Evolutionary conservation across 2,329 filamentous ascomycete species (phyloP).

Genomic region (Zasmidium cellare): DNA sequence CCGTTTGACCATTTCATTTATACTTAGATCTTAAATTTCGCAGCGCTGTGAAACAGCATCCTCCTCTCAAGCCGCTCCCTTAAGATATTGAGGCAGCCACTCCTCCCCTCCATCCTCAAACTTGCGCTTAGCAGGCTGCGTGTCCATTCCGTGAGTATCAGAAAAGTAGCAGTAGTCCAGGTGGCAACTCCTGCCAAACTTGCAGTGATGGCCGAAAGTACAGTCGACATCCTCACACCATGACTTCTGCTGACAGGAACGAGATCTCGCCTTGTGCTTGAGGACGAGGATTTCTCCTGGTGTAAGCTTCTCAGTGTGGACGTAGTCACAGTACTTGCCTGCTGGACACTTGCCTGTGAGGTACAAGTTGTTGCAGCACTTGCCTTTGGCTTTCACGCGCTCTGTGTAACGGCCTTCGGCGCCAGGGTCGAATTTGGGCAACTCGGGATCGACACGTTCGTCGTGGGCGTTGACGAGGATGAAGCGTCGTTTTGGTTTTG

Average conservation of each 20-base stretch:
- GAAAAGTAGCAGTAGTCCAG: slow-evolving; percentile 42
- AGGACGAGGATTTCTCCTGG: slow-evolving; percentile 41
- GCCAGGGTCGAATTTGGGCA: slow-evolving; percentile 33
- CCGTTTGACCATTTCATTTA: neutral
- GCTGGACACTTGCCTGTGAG: slow-evolving; percentile 40
- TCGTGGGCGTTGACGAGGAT: slow-evolving; percentile 45
- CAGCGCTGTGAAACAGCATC: neutral
- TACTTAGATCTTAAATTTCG: neutral
- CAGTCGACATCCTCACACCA: slow-evolving; percentile 44
- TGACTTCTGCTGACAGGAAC: slow-evolving; percentile 38
- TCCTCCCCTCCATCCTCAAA: slow-evolving; percentile 34
- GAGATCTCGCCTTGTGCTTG: slow-evolving; percentile 43
- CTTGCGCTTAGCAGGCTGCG: slow-evolving; percentile 28
- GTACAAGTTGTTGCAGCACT: slow-evolving; percentile 41
- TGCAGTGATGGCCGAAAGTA: slow-evolving; percentile 45
- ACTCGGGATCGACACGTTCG: slow-evolving; percentile 43
- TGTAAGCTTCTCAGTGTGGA: slow-evolving; percentile 42
- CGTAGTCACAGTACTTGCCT: slow-evolving; percentile 44
- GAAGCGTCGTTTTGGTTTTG: slow-evolving; percentile 33
- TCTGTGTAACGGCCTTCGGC: slow-evolving; percentile 31
- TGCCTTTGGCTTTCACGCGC: slow-evolving; percentile 29
- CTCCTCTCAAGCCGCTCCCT: slow-evolving; percentile 12
- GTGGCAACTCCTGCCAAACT: slow-evolving; percentile 36
- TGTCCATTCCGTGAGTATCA: slow-evolving; percentile 35
- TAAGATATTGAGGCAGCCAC: slow-evolving; percentile 27